Conservation (phyloP, 1,284 basidiomycete species). For the Takashimella koratensis region DNA sequence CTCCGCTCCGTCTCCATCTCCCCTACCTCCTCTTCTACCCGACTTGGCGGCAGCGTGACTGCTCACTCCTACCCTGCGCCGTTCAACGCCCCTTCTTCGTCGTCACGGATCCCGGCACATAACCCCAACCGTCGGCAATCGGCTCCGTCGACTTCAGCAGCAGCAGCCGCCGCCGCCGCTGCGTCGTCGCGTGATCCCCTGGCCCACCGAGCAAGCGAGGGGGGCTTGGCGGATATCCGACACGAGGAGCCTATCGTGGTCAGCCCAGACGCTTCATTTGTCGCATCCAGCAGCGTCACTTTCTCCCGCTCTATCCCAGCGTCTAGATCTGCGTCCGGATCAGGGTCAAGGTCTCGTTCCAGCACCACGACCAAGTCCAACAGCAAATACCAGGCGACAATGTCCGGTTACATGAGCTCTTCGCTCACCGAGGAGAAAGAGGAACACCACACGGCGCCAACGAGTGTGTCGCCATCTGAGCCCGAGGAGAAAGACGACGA, state of each 20-base stretch:
- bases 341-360: background rate
- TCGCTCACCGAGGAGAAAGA: background rate
- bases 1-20: background rate
- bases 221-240: too few relatives aligned
- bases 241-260: background rate
- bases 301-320: background rate
- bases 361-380: background rate
- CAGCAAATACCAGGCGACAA: background rate
- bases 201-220: background rate
- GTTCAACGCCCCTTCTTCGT: background rate
- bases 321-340: background rate
- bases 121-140: background rate
- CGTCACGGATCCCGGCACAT: background rate
- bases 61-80: background rate
- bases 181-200: background rate
- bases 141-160: background rate
- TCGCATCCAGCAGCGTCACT: background rate
- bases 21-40: background rate
- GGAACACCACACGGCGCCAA: background rate
- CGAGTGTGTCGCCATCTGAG: background rate
- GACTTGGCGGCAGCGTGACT: background rate
- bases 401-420: background rate
- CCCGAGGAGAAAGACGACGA: background rate
- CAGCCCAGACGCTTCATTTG: background rate
- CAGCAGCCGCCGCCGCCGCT: background rate